A percentile compares a stretch with the other conserved stretches of the same genome.
These are phyloP conservation scores for Paraconiothyrium sp. DNA, from an alignment of 2,329 filamentous ascomycete genomes.

Conservation along the genomic window DNA sequence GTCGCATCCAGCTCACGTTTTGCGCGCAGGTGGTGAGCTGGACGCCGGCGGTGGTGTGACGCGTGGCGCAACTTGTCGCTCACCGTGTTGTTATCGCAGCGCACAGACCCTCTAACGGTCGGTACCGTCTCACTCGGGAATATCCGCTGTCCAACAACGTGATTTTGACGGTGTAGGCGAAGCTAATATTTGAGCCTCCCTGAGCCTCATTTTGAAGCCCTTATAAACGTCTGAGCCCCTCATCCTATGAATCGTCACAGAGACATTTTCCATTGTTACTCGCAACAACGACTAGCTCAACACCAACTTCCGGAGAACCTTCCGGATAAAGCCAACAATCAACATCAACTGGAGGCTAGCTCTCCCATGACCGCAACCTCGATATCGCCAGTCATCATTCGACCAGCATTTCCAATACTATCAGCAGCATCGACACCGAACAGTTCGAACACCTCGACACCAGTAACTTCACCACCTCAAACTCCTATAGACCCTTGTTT, in stretches of 20 bases:
- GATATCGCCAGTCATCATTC: conserved; percentile 14
- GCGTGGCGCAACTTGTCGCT: conserved; percentile 12
- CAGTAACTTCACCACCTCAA: conserved; percentile 7
- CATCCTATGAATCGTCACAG: neutral
- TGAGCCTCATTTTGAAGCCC: neutral
- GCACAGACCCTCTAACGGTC: conserved; percentile 5
- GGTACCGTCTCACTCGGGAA: neutral
- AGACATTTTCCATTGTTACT: neutral
- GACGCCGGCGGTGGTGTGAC: conserved; percentile 13
- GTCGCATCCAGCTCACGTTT: conserved; percentile 1
- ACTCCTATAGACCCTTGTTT: neutral
- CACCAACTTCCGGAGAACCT: conserved; percentile 2
- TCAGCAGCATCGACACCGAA: conserved; percentile 7
- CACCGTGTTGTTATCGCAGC: conserved; percentile 12
- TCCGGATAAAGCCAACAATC: conserved; percentile 7
- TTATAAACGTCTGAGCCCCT: conserved; percentile 2
- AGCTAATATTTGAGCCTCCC: neutral
- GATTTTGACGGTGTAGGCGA: conserved; percentile 11
- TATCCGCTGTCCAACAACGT: conserved; percentile 11
- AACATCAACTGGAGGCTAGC: neutral
- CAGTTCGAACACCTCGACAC: conserved; percentile 1
- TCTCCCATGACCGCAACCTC: conserved; percentile 12
- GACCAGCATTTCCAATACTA: conserved; percentile 11
- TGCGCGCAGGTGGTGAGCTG: conserved; percentile 9
- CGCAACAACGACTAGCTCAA: conserved; percentile 7